Evolutionary conservation across 768 basidiomycete genomes (phyloP).

Genomic region (Terana coerulea): DNA sequence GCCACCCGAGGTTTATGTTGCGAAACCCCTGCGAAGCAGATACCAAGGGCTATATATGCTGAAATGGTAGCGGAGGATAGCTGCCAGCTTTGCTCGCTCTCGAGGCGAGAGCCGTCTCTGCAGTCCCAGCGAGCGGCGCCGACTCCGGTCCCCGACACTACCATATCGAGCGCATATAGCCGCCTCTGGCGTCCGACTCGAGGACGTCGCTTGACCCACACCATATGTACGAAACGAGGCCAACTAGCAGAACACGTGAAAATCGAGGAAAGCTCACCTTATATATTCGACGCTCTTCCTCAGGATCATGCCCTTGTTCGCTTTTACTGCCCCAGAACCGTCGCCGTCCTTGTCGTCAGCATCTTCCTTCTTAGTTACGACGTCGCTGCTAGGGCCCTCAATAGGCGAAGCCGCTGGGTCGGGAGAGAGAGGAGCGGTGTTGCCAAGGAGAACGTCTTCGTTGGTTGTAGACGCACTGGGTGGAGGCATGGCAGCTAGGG

Average conservation of each 20-base stretch:
- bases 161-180: background rate
- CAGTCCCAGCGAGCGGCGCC: no score
- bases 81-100: no score
- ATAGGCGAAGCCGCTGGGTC: background rate
- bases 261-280: constrained; percentile 27
- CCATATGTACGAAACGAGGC: background rate
- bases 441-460: constrained; percentile 24
- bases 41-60: background rate
- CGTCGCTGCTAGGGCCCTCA: background rate
- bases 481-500: constrained; percentile 17
- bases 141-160: no score
- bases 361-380: constrained; percentile 13
- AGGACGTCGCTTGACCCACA: no score
- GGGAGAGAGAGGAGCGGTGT: constrained; percentile 7
- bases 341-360: constrained; percentile 27
- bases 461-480: constrained; percentile 19
- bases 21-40: background rate
- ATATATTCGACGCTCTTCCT: constrained; percentile 58
- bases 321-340: constrained; percentile 61
- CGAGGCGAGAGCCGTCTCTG: no score
- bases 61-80: no score
- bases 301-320: constrained; percentile 93
- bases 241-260: background rate
- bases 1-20: constrained; percentile 1
- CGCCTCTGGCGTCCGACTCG: background rate